A percentile compares a stretch with the other conserved stretches of the same genome.
Conservation (phyloP, 2,329 filamentous ascomycete species). For the Xylariaceae sp. region DNA sequence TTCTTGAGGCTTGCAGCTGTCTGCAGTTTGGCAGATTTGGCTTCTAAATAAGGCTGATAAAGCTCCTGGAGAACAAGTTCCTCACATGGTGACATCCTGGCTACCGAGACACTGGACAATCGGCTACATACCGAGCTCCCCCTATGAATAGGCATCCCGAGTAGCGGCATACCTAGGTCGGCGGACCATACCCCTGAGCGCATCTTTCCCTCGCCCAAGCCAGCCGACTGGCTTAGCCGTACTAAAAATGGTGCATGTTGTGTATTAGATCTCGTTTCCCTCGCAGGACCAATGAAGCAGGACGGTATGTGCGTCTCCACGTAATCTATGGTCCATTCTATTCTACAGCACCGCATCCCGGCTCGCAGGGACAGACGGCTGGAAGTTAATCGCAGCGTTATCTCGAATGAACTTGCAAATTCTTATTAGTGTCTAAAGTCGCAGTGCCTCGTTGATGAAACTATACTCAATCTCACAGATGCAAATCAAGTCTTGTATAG, state of each 20-base stretch:
- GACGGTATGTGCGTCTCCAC: slow-evolving; percentile 23
- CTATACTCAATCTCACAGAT: background rate
- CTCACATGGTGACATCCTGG: slow-evolving; percentile 1
- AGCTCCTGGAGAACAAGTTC: slow-evolving; percentile 9
- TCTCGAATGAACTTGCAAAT: background rate
- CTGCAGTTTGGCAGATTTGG: slow-evolving; percentile 16
- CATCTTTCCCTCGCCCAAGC: slow-evolving; percentile 9
- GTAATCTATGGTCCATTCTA: slow-evolving; percentile 20
- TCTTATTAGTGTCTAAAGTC: background rate
- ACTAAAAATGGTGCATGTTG: slow-evolving; percentile 21
- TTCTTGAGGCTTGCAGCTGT: slow-evolving; percentile 20
- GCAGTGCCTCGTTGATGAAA: background rate
- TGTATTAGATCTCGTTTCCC: background rate
- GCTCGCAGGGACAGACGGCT: background rate
- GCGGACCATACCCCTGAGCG: too few species aligned
- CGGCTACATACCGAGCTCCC: background rate
- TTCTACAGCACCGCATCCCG: slow-evolving; percentile 6
- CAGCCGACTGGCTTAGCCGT: too few species aligned
- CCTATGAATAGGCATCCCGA: too few species aligned
- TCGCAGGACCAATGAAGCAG: slow-evolving; percentile 1
- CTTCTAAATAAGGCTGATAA: slow-evolving; percentile 22
- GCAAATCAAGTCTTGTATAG: background rate
- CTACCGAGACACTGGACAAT: slow-evolving; percentile 7
- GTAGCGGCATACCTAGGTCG: too few species aligned
- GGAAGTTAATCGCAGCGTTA: background rate